Conservation (phyloP, 345 rosid genomes). For the Iberis pinnata region DNA sequence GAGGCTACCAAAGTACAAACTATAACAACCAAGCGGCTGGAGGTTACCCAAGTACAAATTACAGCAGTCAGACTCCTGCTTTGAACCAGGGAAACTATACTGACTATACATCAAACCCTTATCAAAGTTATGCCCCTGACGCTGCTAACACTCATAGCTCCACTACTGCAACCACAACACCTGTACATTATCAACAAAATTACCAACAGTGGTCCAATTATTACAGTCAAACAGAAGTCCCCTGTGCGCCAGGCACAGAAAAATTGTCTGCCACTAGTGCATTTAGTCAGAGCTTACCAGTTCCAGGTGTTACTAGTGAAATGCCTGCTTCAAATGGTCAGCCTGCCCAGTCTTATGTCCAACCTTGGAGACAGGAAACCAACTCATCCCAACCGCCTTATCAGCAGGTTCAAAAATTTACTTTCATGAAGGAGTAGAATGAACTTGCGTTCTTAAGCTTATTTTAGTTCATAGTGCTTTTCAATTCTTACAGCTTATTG, state of each 20-base stretch:
- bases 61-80: constrained; percentile 51
- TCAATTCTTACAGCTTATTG: neutral
- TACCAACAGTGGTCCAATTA: constrained; percentile 83
- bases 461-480: neutral
- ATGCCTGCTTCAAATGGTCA: constrained; percentile 56
- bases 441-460: no score
- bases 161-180: constrained; percentile 41
- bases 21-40: constrained; percentile 72
- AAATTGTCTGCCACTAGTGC: constrained; percentile 52
- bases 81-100: constrained; percentile 66
- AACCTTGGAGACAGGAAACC: constrained; percentile 65
- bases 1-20: constrained; percentile 69
- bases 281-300: constrained; percentile 51
- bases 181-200: constrained; percentile 68
- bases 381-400: constrained; percentile 48
- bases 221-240: constrained; percentile 85
- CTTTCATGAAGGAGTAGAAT: no score
- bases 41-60: constrained; percentile 69
- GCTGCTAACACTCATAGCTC: constrained; percentile 48
- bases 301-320: constrained; percentile 46
- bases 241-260: constrained; percentile 98
- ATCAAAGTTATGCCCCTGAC: constrained; percentile 54
- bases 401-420: constrained; percentile 72
- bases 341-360: constrained; percentile 40
- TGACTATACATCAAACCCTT: constrained; percentile 56